A percentile compares a stretch with the other conserved stretches of the same genome.
phyloP scores from a whole-genome alignment of 169 alveolate species.

The Plasmodium blacklocki region DNA sequence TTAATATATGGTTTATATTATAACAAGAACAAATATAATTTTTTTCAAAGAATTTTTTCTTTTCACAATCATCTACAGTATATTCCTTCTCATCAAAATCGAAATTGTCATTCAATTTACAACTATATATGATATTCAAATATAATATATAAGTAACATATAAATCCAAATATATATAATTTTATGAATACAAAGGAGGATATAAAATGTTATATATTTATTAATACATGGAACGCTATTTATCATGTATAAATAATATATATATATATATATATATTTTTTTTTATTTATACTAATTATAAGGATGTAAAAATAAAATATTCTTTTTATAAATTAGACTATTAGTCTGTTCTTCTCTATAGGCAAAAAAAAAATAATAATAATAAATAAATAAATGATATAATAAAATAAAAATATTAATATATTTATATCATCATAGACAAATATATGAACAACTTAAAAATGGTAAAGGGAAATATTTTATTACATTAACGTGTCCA shows the following conservation, averaged over 20 bases:
- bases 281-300: constrained; percentile 36
- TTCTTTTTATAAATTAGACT: constrained; percentile 55
- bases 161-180: no score
- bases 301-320: constrained; percentile 53
- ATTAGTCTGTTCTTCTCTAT: constrained; percentile 42
- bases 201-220: no score
- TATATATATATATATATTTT: no score
- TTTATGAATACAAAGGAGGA: no score
- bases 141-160: no score
- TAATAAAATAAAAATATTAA: not conserved
- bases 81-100: constrained; percentile 58
- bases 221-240: no score
- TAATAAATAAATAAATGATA: not conserved
- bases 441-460: not conserved
- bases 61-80: constrained; percentile 35
- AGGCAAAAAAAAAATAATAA: not conserved
- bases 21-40: constrained; percentile 63
- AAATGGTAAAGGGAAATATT: not conserved
- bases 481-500: constrained; percentile 49
- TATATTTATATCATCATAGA: not conserved
- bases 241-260: no score
- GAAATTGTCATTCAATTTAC: constrained; percentile 37
- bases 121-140: constrained; percentile 15
- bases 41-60: constrained; percentile 56
- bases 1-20: constrained; percentile 57